Evolutionary conservation across 768 basidiomycete species (phyloP).

Genomic region (Fomitopsis serialis): DNA sequence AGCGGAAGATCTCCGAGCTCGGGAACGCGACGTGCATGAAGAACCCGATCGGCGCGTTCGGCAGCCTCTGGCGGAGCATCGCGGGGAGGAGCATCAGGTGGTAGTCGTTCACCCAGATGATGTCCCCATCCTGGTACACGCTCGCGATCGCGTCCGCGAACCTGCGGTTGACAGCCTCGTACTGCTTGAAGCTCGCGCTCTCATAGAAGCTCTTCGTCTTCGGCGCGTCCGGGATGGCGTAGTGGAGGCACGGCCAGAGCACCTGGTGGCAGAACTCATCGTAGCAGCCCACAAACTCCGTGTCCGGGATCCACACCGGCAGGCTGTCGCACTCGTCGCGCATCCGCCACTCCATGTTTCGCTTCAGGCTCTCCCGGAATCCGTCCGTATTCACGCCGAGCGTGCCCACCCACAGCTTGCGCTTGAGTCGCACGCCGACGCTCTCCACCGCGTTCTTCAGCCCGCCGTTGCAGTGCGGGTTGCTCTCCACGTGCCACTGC

Average conservation of each 20-base stretch:
- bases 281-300: slow-evolving; percentile 74
- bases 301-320: slow-evolving; percentile 79
- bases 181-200: slow-evolving; percentile 76
- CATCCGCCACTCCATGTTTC: slow-evolving; percentile 49
- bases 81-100: slow-evolving; percentile 91
- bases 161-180: slow-evolving; percentile 83
- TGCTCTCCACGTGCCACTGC: slow-evolving; percentile 47
- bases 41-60: slow-evolving; percentile 76
- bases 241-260: slow-evolving; percentile 85
- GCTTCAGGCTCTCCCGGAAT: slow-evolving; percentile 50
- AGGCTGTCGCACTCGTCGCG: slow-evolving; percentile 34
- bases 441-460: slow-evolving; percentile 75
- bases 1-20: slow-evolving; percentile 92
- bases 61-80: slow-evolving; percentile 68
- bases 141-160: slow-evolving; percentile 83
- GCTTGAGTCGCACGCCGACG: slow-evolving; percentile 47
- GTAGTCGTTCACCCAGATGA: slow-evolving; percentile 94
- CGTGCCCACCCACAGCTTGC: slow-evolving; percentile 64
- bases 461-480: slow-evolving; percentile 77
- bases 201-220: slow-evolving; percentile 80
- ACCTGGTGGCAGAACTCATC: slow-evolving; percentile 85
- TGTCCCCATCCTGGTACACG: slow-evolving; percentile 83
- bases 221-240: slow-evolving; percentile 81
- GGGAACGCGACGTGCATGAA: slow-evolving; percentile 98
- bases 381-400: slow-evolving; percentile 67